phyloP scores from a whole-genome alignment of 371 early-diverging fungal genomes.

The Haplosporangium sp. region DNA sequence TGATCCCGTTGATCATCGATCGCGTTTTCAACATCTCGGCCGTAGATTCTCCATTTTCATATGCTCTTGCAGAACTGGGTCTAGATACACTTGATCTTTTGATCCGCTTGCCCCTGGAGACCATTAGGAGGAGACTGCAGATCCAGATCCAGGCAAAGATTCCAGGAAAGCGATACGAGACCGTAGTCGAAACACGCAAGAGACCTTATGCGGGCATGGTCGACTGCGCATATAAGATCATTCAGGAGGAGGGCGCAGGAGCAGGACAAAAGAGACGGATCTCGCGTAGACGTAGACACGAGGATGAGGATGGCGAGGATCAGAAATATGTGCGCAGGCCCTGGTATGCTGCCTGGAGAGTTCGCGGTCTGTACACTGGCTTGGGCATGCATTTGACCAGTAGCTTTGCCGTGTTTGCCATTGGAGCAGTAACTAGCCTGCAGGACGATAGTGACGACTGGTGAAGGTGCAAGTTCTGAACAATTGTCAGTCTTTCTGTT shows the following conservation, averaged over 20 bases:
- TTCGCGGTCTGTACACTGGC: constrained; percentile 84
- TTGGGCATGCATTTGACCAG: constrained; percentile 75
- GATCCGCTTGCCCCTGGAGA: constrained; percentile 89
- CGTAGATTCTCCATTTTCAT: constrained; percentile 73
- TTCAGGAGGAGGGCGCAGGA: constrained; percentile 84
- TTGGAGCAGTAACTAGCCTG: constrained; percentile 64
- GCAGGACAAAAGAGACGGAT: constrained; percentile 18
- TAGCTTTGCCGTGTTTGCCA: constrained; percentile 69
- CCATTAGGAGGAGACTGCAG: constrained; percentile 85
- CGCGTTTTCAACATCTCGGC: constrained; percentile 71
- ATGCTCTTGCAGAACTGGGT: constrained; percentile 71
- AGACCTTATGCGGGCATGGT: constrained; percentile 89
- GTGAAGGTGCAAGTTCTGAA: constrained; percentile 1
- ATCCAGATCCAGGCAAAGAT: constrained; percentile 73
- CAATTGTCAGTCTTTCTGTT: not conserved
- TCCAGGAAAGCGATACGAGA: constrained; percentile 72
- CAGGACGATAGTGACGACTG: constrained; percentile 61
- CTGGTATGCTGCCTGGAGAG: constrained; percentile 67
- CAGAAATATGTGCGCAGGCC: constrained; percentile 21
- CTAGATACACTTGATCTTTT: constrained; percentile 74
- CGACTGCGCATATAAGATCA: constrained; percentile 83
- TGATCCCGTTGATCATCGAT: constrained; percentile 76
- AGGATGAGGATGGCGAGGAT: constrained; percentile 25
- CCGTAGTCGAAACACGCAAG: constrained; percentile 76
- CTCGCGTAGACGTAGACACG: constrained; percentile 14